phyloP scores from a whole-genome alignment of 1,284 basidiomycete species.

The Ceratobasidium theobromae region DNA sequence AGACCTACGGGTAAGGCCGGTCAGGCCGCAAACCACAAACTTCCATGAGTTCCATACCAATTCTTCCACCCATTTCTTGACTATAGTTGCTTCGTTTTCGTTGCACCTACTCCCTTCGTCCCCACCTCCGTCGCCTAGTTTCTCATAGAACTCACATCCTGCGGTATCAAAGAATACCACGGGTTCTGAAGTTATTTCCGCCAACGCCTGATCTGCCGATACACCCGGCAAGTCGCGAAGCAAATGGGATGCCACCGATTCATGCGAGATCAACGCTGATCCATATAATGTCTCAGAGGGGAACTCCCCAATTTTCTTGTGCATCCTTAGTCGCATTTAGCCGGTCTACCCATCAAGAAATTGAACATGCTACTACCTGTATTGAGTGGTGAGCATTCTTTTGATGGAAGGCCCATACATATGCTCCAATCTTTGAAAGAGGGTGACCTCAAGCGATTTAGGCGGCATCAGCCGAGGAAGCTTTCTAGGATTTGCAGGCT shows the following conservation, averaged over 20 bases:
- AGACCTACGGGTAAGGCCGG: constrained; percentile 51
- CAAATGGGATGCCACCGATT: constrained; percentile 69
- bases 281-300: constrained; percentile 84
- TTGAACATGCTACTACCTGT: constrained; percentile 59
- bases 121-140: constrained; percentile 51
- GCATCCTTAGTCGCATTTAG: constrained; percentile 65
- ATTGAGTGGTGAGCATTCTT: constrained; percentile 82
- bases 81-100: constrained; percentile 88
- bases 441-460: constrained; percentile 78
- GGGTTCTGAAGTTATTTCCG: constrained; percentile 71
- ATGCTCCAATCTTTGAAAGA: constrained; percentile 87
- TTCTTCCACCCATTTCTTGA: constrained; percentile 76
- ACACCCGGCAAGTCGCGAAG: constrained; percentile 69
- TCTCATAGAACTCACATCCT: constrained; percentile 88
- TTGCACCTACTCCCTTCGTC: constrained; percentile 90
- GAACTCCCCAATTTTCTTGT: constrained; percentile 80
- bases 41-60: constrained; percentile 55
- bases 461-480: constrained; percentile 56
- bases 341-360: background rate
- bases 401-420: constrained; percentile 86
- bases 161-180: constrained; percentile 94
- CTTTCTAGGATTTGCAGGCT: background rate
- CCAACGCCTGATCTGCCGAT: constrained; percentile 56
- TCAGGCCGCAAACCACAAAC: background rate
- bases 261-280: constrained; percentile 68